These are phyloP conservation scores for Colletotrichum spaethianum DNA, from an alignment of 2,329 filamentous ascomycete species.

Conservation along the genomic window DNA sequence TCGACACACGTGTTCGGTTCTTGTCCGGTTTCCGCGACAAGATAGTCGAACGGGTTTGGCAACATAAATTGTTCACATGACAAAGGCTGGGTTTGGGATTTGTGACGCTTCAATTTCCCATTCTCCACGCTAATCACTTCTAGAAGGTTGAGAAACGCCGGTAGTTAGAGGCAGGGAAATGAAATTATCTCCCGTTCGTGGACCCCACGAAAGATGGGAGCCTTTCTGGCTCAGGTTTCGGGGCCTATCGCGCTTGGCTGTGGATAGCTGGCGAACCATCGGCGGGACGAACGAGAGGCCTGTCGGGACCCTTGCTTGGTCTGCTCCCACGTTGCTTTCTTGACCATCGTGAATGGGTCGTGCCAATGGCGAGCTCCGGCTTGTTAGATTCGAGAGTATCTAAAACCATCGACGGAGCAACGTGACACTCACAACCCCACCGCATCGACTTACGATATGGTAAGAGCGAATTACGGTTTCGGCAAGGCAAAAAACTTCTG, in stretches of 20 bases:
- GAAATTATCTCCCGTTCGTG: conserved; percentile 40
- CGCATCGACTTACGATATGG: conserved; percentile 9
- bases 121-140: conserved; percentile 42
- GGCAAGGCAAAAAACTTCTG: not conserved
- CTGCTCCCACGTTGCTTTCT: conserved; percentile 28
- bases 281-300: conserved; percentile 34
- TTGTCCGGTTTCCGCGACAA: conserved; percentile 11
- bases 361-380: conserved; percentile 38
- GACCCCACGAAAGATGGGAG: conserved; percentile 26
- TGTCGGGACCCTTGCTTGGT: conserved; percentile 22
- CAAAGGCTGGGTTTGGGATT: conserved; percentile 22
- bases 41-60: conserved; percentile 16
- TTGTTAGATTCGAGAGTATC: conserved; percentile 30
- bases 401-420: conserved; percentile 17
- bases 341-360: conserved; percentile 34
- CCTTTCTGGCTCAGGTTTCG: conserved; percentile 27
- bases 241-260: conserved; percentile 38
- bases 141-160: conserved; percentile 41
- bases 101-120: conserved; percentile 39
- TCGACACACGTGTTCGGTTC: conserved; percentile 26
- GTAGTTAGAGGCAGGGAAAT: conserved; percentile 41
- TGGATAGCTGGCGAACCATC: conserved; percentile 20
- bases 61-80: conserved; percentile 14
- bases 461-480: not conserved
- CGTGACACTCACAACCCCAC: conserved; percentile 16